A percentile compares a stretch with the other conserved stretches of the same genome.
Evolutionary conservation across 1,284 basidiomycete species (phyloP).

Genomic region (Trichosporon sp.): DNA sequence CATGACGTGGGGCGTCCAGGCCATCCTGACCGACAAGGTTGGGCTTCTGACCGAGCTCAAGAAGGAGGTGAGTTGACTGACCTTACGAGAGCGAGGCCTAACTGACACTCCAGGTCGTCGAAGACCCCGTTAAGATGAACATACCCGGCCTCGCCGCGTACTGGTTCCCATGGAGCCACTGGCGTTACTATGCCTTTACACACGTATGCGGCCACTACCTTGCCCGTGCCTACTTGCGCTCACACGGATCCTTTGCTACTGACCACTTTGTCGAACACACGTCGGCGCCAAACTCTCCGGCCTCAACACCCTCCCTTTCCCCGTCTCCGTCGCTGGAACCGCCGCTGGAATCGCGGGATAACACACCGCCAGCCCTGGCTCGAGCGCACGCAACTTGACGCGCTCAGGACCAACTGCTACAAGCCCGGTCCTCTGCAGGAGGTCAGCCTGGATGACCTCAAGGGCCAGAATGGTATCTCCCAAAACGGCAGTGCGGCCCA

Average conservation of each 20-base stretch:
- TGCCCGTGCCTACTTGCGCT: constrained; percentile 27
- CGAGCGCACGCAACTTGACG: constrained; percentile 38
- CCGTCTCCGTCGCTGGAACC: constrained; percentile 1
- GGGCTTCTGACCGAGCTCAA: constrained; percentile 34
- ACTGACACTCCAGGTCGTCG: constrained; percentile 25
- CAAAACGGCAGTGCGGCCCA: too few relatives aligned
- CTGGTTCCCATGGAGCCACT: constrained; percentile 43
- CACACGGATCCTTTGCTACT: constrained; percentile 33
- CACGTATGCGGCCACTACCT: constrained; percentile 38
- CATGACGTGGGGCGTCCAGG: constrained; percentile 83
- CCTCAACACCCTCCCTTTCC: background rate
- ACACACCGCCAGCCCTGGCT: constrained; percentile 29
- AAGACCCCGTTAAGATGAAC: constrained; percentile 28
- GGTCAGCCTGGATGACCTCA: constrained; percentile 27
- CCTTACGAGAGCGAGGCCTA: background rate
- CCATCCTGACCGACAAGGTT: constrained; percentile 75
- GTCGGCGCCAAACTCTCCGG: background rate
- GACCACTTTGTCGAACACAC: constrained; percentile 2
- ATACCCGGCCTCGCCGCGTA: constrained; percentile 30
- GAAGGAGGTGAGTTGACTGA: constrained; percentile 33
- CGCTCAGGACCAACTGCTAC: constrained; percentile 39
- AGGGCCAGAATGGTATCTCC: too few relatives aligned
- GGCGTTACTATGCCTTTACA: constrained; percentile 43
- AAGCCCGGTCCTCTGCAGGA: constrained; percentile 35
- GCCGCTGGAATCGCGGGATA: too few relatives aligned